Evolutionary conservation across 768 basidiomycete genomes (phyloP), one percentile per base, ranked within the genome.

Genomic region (Mycena floridula): DNA sequence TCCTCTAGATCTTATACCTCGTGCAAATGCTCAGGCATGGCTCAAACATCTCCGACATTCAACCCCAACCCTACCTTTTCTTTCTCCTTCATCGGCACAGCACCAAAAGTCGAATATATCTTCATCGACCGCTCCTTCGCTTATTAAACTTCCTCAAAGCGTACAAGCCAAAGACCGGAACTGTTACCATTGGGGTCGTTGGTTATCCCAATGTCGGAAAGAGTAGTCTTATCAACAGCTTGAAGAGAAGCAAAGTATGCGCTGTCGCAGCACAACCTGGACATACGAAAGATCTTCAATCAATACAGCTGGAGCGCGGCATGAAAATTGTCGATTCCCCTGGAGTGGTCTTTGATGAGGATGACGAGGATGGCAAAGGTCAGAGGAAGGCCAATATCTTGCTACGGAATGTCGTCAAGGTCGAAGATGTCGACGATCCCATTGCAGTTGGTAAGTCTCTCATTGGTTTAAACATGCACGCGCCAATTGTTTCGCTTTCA

Each of bases 201-300:
- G 95, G 95, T 2, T 95, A 92, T 64, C 95, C 95, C 1, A 98
- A 98, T 62, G 95, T 98, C 37, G 95, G 95, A 12, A 98, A 98
- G 68, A 94, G 90, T 45, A 88, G 83, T 56, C 59, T 98, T 46
- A 93, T 99, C 62, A 98, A 98, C 61, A 86, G 89, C 36, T 66
- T 99, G 42, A 93, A 92, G 63, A 68, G 91, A 27, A 78, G 81
- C 48, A 92, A 89, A 66, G 85, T 84, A n/a, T 99, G 95, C 55
- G 82, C 85, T 2, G 92, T 97, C 5, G 95, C 94, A 12, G 89
- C 94, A 8, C 91, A 92, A 54, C 85, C 96, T 0, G 95, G 95
- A 3, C 91, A 93, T 56, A 98, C 95, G 6, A 88, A 89, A 47
- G 87, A 90, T 23, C 69, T 96, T 15, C 94, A 99, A 63, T 89